Percentiles rank a stretch among this genome's conserved stretches.
Evolutionary conservation across 495 filamentous ascomycete species (phyloP).

Genomic region (Xylaria telfairii): DNA sequence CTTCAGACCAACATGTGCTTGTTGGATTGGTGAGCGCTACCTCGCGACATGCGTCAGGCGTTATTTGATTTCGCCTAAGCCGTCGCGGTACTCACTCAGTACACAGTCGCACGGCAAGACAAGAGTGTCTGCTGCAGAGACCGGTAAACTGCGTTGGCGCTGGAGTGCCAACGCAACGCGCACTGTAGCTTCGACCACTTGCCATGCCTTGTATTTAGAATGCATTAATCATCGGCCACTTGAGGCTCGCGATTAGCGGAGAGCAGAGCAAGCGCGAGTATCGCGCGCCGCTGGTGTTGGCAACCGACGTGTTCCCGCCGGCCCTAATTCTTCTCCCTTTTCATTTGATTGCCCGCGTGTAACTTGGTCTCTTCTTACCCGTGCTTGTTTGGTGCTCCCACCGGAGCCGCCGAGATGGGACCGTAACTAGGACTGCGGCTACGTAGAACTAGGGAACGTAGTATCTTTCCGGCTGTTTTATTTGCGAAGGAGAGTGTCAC

Average conservation of each 20-base stretch:
- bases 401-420: slow-evolving; percentile 20
- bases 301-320: slow-evolving; percentile 7
- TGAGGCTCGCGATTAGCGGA: background rate
- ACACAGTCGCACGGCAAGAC: background rate
- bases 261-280: background rate
- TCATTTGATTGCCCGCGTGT: background rate
- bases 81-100: background rate
- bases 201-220: background rate
- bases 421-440: slow-evolving; percentile 12
- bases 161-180: background rate
- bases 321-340: slow-evolving; percentile 1
- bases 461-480: slow-evolving; percentile 1
- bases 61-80: slow-evolving; percentile 13
- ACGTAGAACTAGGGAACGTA: background rate
- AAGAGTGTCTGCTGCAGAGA: slow-evolving; percentile 11
- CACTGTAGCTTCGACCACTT: slow-evolving; percentile 5
- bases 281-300: background rate
- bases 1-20: slow-evolving; percentile 12
- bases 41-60: background rate
- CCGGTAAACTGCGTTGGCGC: background rate
- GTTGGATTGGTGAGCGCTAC: background rate
- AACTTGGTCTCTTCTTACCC: slow-evolving; percentile 5
- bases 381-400: background rate
- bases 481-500: slow-evolving; percentile 6
- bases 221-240: background rate